Evolutionary conservation across 1,139 yeast genomes (phyloP), one percentile per base, ranked within the genome.

Genomic region (Pichia sp.): DNA sequence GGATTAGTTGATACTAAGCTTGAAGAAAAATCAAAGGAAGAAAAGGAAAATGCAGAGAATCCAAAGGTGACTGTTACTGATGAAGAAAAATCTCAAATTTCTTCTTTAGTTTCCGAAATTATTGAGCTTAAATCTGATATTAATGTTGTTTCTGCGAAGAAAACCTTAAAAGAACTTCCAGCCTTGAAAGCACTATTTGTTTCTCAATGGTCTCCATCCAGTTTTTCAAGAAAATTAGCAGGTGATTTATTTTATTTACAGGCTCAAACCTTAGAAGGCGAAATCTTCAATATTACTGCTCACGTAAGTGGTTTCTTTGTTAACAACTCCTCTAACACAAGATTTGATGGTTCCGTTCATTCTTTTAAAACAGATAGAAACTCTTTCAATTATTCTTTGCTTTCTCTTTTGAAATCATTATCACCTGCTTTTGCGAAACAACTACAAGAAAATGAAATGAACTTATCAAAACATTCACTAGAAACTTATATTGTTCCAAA

Each of bases 181-280:
- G 71, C 75, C 10, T 71, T 89, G 53, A 76, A 73, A 55, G 73
- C 83, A 0, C 69, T 85, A 46, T 70, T 74, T 47, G 64, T 88
- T 44, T 86, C 96, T n/a, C 79, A 80, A 50, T 90, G 96, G 94
- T 83, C 87, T 55, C 89, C 95, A n/a, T 72, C 81, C 6, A 71
- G 75, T 43, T 66, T 70, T 32, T 66, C 66, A 55, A 82, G 76
- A 62, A 70, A 71, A 50, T 55, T 75, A 33, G 78, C 75, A 62
- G 98, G 97, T 31, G 96, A 90, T 62, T 72, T 90, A 60, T 71
- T 85, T 52, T 92, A 92, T 66, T 72, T 92, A 58, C 78, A 79
- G 48, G 73, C 80, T 44, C 83, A 79, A 60, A 86, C 97, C 39
- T 72, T 86, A 56, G 97, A 92, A 66, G 85, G 85, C 57, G 95